Conservation (phyloP, 805 yeast species). For the Metschnikowia dekortorum region DNA sequence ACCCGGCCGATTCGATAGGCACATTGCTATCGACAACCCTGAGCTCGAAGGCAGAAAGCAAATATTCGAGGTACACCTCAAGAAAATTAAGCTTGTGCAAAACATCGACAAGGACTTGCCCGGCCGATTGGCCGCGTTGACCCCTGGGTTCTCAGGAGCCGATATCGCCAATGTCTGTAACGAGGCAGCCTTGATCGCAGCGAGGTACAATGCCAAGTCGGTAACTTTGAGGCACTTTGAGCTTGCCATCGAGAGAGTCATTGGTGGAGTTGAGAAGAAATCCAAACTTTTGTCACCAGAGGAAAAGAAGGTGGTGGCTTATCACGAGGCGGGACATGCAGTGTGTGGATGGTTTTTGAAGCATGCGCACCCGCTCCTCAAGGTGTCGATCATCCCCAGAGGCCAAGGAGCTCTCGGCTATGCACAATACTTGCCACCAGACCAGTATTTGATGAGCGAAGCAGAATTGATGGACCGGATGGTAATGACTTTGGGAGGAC, state of each 20-base stretch:
- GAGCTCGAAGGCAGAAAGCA: constrained; percentile 86
- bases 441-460: constrained; percentile 70
- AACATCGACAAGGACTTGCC: constrained; percentile 54
- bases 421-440: constrained; percentile 91
- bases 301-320: constrained; percentile 83
- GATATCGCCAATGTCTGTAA: constrained; percentile 93
- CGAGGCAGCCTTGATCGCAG: constrained; percentile 92
- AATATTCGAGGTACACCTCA: constrained; percentile 76
- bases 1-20: constrained; percentile 94
- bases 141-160: constrained; percentile 96
- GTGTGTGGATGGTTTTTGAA: constrained; percentile 90
- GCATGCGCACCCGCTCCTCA: constrained; percentile 85
- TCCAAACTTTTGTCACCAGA: constrained; percentile 72
- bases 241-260: constrained; percentile 88
- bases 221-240: constrained; percentile 77
- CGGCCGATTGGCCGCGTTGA: constrained; percentile 83
- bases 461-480: constrained; percentile 78
- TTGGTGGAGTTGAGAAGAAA: constrained; percentile 90
- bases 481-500: constrained; percentile 93
- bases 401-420: constrained; percentile 96
- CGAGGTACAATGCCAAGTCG: constrained; percentile 60
- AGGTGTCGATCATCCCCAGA: constrained; percentile 92
- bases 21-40: constrained; percentile 80
- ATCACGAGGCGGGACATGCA: constrained; percentile 97
- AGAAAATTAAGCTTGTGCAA: constrained; percentile 47